phyloP scores from a whole-genome alignment of 2,329 filamentous ascomycete species.

The Aspergillus candidus region DNA sequence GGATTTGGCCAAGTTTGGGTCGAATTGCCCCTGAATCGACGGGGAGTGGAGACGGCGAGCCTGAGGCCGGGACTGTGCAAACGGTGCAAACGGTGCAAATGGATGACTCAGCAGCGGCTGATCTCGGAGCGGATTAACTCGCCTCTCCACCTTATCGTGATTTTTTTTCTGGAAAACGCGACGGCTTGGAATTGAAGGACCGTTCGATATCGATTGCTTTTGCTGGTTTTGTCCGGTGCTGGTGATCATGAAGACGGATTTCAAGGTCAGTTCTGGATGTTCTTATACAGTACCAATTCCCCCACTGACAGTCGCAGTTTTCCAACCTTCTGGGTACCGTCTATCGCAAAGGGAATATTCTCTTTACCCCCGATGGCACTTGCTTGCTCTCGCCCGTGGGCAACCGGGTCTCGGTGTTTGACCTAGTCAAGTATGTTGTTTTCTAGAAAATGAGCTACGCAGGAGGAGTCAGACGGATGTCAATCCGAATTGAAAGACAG shows the following conservation, averaged over 20 bases:
- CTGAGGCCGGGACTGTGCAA: constrained; percentile 7
- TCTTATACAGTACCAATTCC: too few species aligned
- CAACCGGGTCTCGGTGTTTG: constrained; percentile 92
- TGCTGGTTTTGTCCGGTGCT: constrained; percentile 15
- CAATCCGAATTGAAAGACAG: too few species aligned
- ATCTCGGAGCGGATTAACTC: constrained; percentile 14
- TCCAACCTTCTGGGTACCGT: constrained; percentile 97
- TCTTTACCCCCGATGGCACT: constrained; percentile 94
- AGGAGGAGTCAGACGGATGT: too few species aligned
- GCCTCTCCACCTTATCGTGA: constrained; percentile 22
- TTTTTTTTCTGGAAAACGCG: constrained; percentile 14
- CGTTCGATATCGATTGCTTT: constrained; percentile 15
- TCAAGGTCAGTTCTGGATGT: constrained; percentile 59
- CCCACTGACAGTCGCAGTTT: constrained; percentile 56
- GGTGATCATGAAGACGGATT: constrained; percentile 89
- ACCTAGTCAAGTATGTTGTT: constrained; percentile 84
- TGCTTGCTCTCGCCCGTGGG: constrained; percentile 94
- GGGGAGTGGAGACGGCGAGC: neutral
- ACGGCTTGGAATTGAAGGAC: neutral
- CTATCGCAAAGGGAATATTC: constrained; percentile 94
- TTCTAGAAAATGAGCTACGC: too few species aligned
- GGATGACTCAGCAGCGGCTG: constrained; percentile 8
- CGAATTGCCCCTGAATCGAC: constrained; percentile 31
- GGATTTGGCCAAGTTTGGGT: neutral
- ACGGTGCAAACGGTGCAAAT: constrained; percentile 12